A percentile compares a stretch with the other conserved stretches of the same genome.
These are phyloP conservation scores for Wickerhamomyces sp. DNA, from an alignment of 1,139 yeast genomes.

Conservation along the genomic window DNA sequence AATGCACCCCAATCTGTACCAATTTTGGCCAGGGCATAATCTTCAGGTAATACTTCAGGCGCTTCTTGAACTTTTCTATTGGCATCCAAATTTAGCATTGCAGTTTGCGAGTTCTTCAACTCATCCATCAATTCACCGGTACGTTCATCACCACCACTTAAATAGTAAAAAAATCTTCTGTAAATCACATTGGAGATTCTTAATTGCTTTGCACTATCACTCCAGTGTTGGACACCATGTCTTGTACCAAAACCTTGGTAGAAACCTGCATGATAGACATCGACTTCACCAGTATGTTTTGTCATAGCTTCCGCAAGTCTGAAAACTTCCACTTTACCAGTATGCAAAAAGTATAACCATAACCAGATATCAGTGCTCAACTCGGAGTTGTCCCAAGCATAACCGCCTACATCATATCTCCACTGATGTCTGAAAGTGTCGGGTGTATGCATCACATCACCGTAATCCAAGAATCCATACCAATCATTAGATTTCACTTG, in stretches of 20 bases:
- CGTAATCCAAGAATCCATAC: conserved; percentile 4
- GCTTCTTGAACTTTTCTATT: conserved; percentile 15
- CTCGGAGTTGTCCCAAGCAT: conserved; percentile 5
- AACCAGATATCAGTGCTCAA: conserved; percentile 11
- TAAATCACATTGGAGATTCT: conserved; percentile 1
- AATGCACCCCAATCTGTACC: conserved; percentile 14
- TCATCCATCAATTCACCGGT: conserved; percentile 14
- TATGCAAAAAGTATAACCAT: conserved; percentile 2
- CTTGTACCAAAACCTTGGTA: conserved; percentile 5
- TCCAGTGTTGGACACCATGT: conserved; percentile 18
- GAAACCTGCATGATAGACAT: conserved; percentile 1
- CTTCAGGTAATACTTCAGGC: conserved; percentile 6
- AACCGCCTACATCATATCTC: conserved; percentile 4
- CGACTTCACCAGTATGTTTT: conserved; percentile 9
- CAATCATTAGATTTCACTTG: conserved; percentile 1
- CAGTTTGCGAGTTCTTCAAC: conserved; percentile 9
- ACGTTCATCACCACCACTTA: conserved; percentile 16
- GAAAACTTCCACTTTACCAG: not conserved
- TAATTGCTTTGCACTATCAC: conserved; percentile 8
- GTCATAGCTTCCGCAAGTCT: conserved; percentile 3
- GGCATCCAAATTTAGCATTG: conserved; percentile 12
- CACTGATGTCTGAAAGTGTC: conserved; percentile 3
- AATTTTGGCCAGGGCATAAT: conserved; percentile 14
- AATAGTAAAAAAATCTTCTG: conserved; percentile 2
- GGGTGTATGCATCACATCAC: conserved; percentile 3